Conservation (phyloP, 192 early-diverging fungal species). For the Umbelopsis isabellina region DNA sequence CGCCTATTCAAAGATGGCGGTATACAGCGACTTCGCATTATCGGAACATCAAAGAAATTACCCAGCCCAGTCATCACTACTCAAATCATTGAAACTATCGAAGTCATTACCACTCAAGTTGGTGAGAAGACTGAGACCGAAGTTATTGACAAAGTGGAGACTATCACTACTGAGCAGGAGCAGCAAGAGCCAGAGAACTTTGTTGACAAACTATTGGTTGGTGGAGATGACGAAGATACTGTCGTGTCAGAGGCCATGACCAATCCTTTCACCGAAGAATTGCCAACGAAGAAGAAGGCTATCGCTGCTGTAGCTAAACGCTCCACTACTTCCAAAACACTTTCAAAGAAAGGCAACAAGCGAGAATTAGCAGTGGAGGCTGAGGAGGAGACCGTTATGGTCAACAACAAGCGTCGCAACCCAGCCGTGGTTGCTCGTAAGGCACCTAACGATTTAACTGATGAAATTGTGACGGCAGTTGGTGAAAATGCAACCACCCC, state of each 20-base stretch:
- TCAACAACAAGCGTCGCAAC: background rate
- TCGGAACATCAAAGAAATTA: slow-evolving; percentile 48
- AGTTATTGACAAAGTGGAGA: background rate
- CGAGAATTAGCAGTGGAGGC: slow-evolving; percentile 91
- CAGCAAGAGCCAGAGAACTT: background rate
- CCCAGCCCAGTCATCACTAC: background rate
- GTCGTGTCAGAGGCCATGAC: background rate
- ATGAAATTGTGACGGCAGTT: background rate
- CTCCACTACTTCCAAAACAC: slow-evolving; percentile 17
- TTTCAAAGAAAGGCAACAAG: slow-evolving; percentile 34
- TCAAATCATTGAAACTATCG: background rate
- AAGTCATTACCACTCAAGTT: background rate
- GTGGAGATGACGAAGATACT: background rate
- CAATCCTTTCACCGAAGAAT: slow-evolving; percentile 5
- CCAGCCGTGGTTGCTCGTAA: slow-evolving; percentile 7
- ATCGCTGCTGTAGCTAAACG: slow-evolving; percentile 32
- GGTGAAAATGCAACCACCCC: slow-evolving; percentile 12
- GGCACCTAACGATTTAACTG: background rate
- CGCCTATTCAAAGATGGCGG: slow-evolving; percentile 71
- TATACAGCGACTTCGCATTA: slow-evolving; percentile 77
- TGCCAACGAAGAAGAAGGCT: slow-evolving; percentile 1
- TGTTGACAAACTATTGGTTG: background rate
- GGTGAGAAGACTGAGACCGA: background rate
- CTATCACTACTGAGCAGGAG: background rate
- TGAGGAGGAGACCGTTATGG: slow-evolving; percentile 69